phyloP scores from a whole-genome alignment of 208 protist genomes.

The Zelonia costaricensis region DNA sequence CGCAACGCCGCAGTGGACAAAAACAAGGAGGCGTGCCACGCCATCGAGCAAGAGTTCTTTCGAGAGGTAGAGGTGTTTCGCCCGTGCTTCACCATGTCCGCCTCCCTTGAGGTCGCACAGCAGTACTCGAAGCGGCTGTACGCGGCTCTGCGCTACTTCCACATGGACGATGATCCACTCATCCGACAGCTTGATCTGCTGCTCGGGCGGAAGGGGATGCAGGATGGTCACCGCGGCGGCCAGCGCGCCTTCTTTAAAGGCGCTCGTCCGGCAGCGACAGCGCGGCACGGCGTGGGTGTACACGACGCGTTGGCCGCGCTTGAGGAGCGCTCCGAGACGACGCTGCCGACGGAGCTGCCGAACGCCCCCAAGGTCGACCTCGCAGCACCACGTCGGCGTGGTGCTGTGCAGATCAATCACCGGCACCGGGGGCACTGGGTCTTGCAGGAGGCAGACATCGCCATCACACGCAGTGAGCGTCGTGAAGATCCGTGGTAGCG shows the following conservation, averaged over 20 bases:
- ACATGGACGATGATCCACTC: conserved; percentile 78
- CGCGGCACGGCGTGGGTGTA: background rate
- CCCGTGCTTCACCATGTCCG: conserved; percentile 80
- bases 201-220: conserved; percentile 69
- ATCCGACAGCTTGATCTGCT: conserved; percentile 81
- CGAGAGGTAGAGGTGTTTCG: conserved; percentile 80
- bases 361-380: conserved; percentile 68
- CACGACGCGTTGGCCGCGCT: conserved; percentile 17
- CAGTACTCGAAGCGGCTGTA: conserved; percentile 75
- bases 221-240: conserved; percentile 14
- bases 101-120: conserved; percentile 65
- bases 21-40: conserved; percentile 53
- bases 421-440: conserved; percentile 86
- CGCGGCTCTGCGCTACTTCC: conserved; percentile 76
- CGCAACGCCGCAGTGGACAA: conserved; percentile 63
- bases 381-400: conserved; percentile 33
- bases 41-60: conserved; percentile 83
- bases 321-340: conserved; percentile 54
- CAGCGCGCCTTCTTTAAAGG: conserved; percentile 38
- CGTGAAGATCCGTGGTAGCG: conserved; percentile 81
- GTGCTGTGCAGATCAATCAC: conserved; percentile 54
- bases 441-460: conserved; percentile 85
- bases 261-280: background rate
- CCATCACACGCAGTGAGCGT: conserved; percentile 76
- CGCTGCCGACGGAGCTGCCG: conserved; percentile 78